A percentile compares a stretch with the other conserved stretches of the same genome.
These are phyloP conservation scores for Sporothrix dimorphospora DNA, from an alignment of 2,329 filamentous ascomycete species.

Conservation along the genomic window DNA sequence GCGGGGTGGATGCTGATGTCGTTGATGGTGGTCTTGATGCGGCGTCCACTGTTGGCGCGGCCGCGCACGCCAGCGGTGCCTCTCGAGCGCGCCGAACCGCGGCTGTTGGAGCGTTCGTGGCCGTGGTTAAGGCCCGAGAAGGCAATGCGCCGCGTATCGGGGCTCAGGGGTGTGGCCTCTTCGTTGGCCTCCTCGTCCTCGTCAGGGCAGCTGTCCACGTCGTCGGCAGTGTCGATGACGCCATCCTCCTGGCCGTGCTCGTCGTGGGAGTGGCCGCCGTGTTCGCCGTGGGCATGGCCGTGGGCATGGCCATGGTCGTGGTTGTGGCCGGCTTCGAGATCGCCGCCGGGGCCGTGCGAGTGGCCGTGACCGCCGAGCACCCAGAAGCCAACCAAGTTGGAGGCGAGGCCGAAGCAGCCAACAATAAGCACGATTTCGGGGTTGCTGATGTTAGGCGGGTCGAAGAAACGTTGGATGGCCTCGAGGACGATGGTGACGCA, in stretches of 20 bases:
- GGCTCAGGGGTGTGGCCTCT: conserved; percentile 38
- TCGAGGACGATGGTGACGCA: conserved; percentile 97
- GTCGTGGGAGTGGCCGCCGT: conserved; percentile 31
- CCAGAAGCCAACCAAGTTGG: conserved; percentile 85
- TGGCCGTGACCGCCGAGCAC: conserved; percentile 95
- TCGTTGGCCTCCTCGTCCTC: conserved; percentile 55
- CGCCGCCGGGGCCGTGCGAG: conserved; percentile 65
- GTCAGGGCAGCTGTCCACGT: conserved; percentile 45
- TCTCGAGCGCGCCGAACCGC: conserved; percentile 39
- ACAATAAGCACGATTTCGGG: conserved; percentile 88
- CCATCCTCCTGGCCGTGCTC: conserved; percentile 34
- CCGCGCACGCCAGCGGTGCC: conserved; percentile 47
- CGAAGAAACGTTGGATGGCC: conserved; percentile 87
- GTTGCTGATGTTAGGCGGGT: conserved; percentile 84
- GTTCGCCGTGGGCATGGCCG: conserved; percentile 43
- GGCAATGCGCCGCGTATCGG: conserved; percentile 47
- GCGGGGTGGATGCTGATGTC: conserved; percentile 86
- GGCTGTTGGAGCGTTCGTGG: conserved; percentile 34
- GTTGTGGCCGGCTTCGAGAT: conserved; percentile 42
- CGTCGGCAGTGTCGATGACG: conserved; percentile 55
- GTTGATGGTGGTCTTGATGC: conserved; percentile 64
- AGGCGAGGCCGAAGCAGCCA: conserved; percentile 80
- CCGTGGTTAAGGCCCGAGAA: conserved; percentile 41
- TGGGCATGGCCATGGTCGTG: conserved; percentile 49
- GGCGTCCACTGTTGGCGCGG: conserved; percentile 53